These are phyloP conservation scores for Saturnispora serradocipensis DNA, from an alignment of 805 yeast species.

Conservation along the genomic window DNA sequence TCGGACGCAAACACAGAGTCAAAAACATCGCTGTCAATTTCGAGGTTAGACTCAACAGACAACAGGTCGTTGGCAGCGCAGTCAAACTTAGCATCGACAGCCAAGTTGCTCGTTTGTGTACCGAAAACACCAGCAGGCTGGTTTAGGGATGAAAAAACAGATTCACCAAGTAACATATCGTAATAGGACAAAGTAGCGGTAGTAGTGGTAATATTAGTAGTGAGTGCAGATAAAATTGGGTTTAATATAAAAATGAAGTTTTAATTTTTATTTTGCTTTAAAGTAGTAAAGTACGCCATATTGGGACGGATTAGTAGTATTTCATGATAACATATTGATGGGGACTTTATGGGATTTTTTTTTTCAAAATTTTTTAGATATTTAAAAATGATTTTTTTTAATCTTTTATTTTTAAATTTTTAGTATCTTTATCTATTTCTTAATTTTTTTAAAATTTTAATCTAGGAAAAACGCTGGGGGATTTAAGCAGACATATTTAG, in stretches of 20 bases:
- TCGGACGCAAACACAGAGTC: slow-evolving; percentile 44
- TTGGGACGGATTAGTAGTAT: neutral
- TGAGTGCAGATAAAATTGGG: neutral
- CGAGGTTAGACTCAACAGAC: slow-evolving; percentile 33
- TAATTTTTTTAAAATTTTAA: slow-evolving; percentile 1
- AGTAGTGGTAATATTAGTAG: neutral
- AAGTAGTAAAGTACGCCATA: slow-evolving; percentile 2
- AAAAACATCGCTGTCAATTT: slow-evolving; percentile 43
- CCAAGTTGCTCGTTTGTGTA: neutral
- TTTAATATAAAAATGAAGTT: neutral
- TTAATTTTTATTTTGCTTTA: neutral
- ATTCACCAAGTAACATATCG: slow-evolving; percentile 6
- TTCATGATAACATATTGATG: slow-evolving; percentile 1
- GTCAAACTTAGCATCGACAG: neutral
- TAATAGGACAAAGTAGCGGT: slow-evolving; percentile 4
- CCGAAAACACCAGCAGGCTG: neutral
- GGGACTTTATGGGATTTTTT: neutral
- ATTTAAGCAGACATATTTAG: slow-evolving; percentile 9
- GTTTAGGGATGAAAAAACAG: slow-evolving; percentile 3
- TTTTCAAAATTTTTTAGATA: neutral
- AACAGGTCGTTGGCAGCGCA: neutral
- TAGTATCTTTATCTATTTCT: slow-evolving; percentile 3
- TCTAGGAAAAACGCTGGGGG: neutral
- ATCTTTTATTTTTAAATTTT: slow-evolving; percentile 6
- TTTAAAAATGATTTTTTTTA: neutral